Conservation (phyloP, 164 flowering plant genomes). For the Santalum album region DNA sequence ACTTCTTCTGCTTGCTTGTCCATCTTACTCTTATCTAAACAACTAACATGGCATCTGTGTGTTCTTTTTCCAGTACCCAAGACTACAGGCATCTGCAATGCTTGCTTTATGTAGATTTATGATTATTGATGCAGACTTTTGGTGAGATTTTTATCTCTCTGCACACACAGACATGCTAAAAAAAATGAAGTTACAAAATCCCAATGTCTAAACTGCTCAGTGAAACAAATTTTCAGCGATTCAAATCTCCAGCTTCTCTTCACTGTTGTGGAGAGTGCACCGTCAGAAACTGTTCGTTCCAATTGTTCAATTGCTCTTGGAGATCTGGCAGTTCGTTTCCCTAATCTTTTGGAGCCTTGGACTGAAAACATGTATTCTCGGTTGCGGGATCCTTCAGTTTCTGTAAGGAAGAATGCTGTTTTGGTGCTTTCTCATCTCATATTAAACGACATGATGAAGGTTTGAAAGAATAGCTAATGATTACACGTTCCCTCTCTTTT, state of each 20-base stretch:
- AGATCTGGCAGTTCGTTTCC: conserved; percentile 95
- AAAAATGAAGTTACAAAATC: too few species aligned
- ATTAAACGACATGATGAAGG: conserved; percentile 99
- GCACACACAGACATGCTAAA: neutral
- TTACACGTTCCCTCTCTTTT: neutral
- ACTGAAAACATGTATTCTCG: conserved; percentile 94
- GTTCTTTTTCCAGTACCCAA: conserved; percentile 56
- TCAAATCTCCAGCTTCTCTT: conserved; percentile 96
- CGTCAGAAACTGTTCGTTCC: conserved; percentile 88
- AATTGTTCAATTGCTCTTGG: conserved; percentile 93
- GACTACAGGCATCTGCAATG: conserved; percentile 86
- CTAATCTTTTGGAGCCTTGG: conserved; percentile 97
- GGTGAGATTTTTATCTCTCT: conserved; percentile 39
- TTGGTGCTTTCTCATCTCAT: conserved; percentile 98
- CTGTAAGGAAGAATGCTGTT: conserved; percentile 94
- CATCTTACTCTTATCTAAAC: neutral
- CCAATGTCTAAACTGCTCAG: too few species aligned
- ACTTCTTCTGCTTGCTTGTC: neutral
- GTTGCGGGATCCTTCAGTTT: conserved; percentile 60
- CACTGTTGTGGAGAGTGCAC: conserved; percentile 84
- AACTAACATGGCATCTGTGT: conserved; percentile 12
- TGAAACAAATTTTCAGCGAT: conserved; percentile 63
- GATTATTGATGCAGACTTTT: conserved; percentile 86
- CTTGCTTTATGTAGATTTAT: conserved; percentile 86
- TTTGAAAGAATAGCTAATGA: conserved; percentile 13